Conservation (phyloP, 2,329 filamentous ascomycete species). For the Fusarium pininemorale region DNA sequence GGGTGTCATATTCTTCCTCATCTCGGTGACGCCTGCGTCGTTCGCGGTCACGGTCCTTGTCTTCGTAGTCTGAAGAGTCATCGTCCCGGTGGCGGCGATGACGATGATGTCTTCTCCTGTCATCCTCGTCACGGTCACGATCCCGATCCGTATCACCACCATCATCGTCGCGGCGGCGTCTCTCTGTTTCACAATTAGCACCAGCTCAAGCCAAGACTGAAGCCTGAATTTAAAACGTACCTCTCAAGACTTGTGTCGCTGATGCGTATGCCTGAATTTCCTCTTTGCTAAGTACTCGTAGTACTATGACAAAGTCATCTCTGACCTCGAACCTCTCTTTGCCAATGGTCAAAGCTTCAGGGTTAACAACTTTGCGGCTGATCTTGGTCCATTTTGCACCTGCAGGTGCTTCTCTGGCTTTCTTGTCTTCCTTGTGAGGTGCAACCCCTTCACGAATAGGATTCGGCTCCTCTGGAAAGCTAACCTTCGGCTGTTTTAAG, state of each 20-base stretch:
- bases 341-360: slow-evolving; percentile 84
- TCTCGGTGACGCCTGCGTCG: slow-evolving; percentile 45
- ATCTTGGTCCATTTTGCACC: slow-evolving; percentile 95
- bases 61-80: slow-evolving; percentile 43
- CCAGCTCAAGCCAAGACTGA: not conserved
- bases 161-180: slow-evolving; percentile 46
- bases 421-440: slow-evolving; percentile 88
- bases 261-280: slow-evolving; percentile 90
- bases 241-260: slow-evolving; percentile 82
- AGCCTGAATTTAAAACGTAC: slow-evolving; percentile 55
- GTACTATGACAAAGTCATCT: slow-evolving; percentile 92
- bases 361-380: slow-evolving; percentile 86
- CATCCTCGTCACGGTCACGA: slow-evolving; percentile 45
- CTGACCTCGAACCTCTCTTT: slow-evolving; percentile 92
- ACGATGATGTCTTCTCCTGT: slow-evolving; percentile 38
- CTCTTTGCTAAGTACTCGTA: slow-evolving; percentile 85
- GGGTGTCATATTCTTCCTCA: slow-evolving; percentile 42
- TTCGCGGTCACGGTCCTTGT: slow-evolving; percentile 51
- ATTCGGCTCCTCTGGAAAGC: slow-evolving; percentile 87
- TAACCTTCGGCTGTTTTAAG: slow-evolving; percentile 80
- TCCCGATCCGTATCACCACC: slow-evolving; percentile 43
- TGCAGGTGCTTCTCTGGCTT: slow-evolving; percentile 73
- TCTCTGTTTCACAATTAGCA: slow-evolving; percentile 41
- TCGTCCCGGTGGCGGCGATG: slow-evolving; percentile 41
- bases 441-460: slow-evolving; percentile 89